phyloP scores from a whole-genome alignment of 2,329 filamentous ascomycete genomes.

The Alternaria incomplexa region DNA sequence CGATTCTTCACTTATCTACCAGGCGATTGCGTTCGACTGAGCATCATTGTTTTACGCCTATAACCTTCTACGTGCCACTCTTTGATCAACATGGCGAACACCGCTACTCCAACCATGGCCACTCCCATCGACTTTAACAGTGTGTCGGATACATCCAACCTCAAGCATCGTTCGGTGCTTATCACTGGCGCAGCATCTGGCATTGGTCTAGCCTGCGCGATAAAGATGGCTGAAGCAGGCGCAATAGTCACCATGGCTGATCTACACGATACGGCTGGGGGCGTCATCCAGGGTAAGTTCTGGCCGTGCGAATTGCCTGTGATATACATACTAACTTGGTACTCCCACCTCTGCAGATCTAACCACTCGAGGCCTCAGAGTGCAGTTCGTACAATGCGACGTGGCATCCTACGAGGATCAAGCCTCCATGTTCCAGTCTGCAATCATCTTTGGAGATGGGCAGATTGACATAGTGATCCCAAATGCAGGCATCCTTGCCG shows the following conservation, averaged over 20 bases:
- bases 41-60: neutral
- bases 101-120: neutral
- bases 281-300: slow-evolving; percentile 2
- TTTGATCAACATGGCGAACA: neutral
- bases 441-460: slow-evolving; percentile 29
- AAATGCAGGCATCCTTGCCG: slow-evolving; percentile 36
- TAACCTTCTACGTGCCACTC: neutral
- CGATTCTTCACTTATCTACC: neutral
- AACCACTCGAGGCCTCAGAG: slow-evolving; percentile 19
- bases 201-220: slow-evolving; percentile 33
- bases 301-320: neutral
- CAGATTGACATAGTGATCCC: slow-evolving; percentile 42
- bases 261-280: slow-evolving; percentile 19
- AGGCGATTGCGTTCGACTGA: neutral
- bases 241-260: slow-evolving; percentile 36
- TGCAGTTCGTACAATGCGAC: slow-evolving; percentile 41
- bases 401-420: slow-evolving; percentile 39
- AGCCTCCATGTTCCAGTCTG: slow-evolving; percentile 37
- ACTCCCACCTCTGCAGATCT: slow-evolving; percentile 6
- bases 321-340: neutral
- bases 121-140: slow-evolving; percentile 2
- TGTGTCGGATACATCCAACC: slow-evolving; percentile 8
- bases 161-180: slow-evolving; percentile 26
- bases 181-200: slow-evolving; percentile 37
- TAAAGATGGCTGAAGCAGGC: slow-evolving; percentile 25